These are phyloP conservation scores for Verticillium nonalfalfae DNA, from an alignment of 2,329 filamentous ascomycete species.

Conservation along the genomic window DNA sequence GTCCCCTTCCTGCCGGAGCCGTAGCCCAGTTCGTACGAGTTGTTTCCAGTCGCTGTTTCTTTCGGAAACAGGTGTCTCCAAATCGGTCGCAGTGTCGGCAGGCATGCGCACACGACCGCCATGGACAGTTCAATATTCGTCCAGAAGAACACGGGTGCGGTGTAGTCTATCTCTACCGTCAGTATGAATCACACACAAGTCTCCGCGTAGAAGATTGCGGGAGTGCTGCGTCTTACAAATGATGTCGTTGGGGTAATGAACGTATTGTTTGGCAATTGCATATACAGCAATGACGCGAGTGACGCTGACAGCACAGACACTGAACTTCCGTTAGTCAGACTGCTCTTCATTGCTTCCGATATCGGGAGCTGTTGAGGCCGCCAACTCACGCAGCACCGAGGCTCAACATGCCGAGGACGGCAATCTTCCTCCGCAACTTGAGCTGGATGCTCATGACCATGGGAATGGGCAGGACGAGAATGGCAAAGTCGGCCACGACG, in stretches of 20 bases:
- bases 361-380: neutral
- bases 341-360: neutral
- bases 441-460: slow-evolving; percentile 18
- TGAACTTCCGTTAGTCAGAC: neutral
- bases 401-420: slow-evolving; percentile 17
- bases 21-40: slow-evolving; percentile 4
- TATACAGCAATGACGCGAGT: slow-evolving; percentile 15
- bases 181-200: neutral
- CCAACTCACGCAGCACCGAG: slow-evolving; percentile 16
- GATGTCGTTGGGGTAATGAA: slow-evolving; percentile 15
- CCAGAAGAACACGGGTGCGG: slow-evolving; percentile 24
- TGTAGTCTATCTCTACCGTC: slow-evolving; percentile 12
- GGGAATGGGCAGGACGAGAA: slow-evolving; percentile 18
- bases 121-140: slow-evolving; percentile 32
- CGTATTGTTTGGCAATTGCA: slow-evolving; percentile 12
- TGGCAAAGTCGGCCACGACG: slow-evolving; percentile 16
- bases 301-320: slow-evolving; percentile 9
- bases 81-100: slow-evolving; percentile 28
- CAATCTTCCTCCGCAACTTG: slow-evolving; percentile 15
- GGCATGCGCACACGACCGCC: slow-evolving; percentile 30
- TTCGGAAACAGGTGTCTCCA: slow-evolving; percentile 13
- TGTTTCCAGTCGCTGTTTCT: neutral
- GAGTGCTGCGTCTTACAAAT: slow-evolving; percentile 14
- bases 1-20: slow-evolving; percentile 1
- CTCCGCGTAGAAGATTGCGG: neutral